These are phyloP conservation scores for Rosa chinensis DNA, from an alignment of 306 rosid genomes.

Conservation along the genomic window DNA sequence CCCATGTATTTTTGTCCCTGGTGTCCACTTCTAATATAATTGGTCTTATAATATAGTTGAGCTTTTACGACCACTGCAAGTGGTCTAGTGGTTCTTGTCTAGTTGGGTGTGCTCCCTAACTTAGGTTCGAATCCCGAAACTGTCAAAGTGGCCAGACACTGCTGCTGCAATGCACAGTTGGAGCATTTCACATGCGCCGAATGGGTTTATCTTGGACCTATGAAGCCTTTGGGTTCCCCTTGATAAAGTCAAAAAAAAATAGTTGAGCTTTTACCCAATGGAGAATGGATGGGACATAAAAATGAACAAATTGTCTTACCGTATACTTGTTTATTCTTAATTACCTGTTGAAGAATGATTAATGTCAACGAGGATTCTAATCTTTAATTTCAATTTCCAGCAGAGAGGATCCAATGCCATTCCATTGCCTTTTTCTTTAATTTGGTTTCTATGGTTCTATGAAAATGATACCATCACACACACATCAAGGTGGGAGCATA, in stretches of 20 bases:
- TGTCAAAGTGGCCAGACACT: too few relatives aligned
- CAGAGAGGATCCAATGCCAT: not conserved
- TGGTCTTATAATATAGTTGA: not conserved
- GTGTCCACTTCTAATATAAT: not conserved
- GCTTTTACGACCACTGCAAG: too few relatives aligned
- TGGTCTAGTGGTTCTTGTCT: too few relatives aligned
- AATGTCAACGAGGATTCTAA: not conserved
- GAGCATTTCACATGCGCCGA: too few relatives aligned
- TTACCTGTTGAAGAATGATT: not conserved
- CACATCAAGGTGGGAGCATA: not conserved
- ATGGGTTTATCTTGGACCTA: too few relatives aligned
- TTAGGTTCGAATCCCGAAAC: too few relatives aligned
- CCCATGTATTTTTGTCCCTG: too few relatives aligned
- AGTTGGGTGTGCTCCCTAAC: too few relatives aligned
- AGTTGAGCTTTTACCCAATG: not conserved
- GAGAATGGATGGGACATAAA: not conserved
- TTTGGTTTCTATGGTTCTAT: not conserved
- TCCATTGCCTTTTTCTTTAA: slow-evolving; percentile 3
- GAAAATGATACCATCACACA: not conserved
- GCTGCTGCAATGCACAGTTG: too few relatives aligned
- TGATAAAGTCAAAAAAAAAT: too few relatives aligned
- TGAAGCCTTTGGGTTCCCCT: too few relatives aligned
- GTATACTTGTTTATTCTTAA: not conserved
- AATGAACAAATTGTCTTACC: not conserved
- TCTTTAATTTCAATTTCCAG: not conserved